Conservation (phyloP, 2,329 filamentous ascomycete species). For the Penicillium rolfsii region DNA sequence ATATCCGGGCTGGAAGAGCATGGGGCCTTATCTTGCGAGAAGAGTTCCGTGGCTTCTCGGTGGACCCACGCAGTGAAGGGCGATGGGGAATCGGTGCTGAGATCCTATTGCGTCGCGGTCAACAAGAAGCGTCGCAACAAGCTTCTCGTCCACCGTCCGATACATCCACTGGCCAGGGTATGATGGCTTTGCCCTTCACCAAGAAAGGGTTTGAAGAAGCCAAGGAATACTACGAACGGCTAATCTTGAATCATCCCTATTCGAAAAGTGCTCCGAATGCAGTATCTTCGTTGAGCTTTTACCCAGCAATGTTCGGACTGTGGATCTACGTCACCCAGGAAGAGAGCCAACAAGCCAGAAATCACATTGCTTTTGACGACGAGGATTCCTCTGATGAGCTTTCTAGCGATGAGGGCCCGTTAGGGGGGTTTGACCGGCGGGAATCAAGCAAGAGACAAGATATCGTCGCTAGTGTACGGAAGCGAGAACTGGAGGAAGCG, state of each 20-base stretch:
- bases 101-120: conserved; percentile 67
- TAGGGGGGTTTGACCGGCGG: conserved; percentile 27
- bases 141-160: background rate
- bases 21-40: conserved; percentile 74
- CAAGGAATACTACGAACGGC: conserved; percentile 72
- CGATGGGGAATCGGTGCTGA: conserved; percentile 87
- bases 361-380: conserved; percentile 37
- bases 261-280: conserved; percentile 62
- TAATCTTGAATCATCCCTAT: conserved; percentile 78
- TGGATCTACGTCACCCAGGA: conserved; percentile 77
- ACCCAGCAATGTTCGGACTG: conserved; percentile 76
- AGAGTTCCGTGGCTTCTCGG: conserved; percentile 56
- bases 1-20: conserved; percentile 70
- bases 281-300: conserved; percentile 74
- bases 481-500: conserved; percentile 61
- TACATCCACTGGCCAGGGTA: conserved; percentile 3
- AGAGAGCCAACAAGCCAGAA: conserved; percentile 56
- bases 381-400: conserved; percentile 31
- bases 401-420: conserved; percentile 39
- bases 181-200: conserved; percentile 40
- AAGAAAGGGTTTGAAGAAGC: conserved; percentile 59
- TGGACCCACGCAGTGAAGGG: conserved; percentile 71
- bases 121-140: conserved; percentile 22
- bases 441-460: conserved; percentile 39
- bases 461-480: conserved; percentile 45